Evolutionary conservation across 2,329 filamentous ascomycete genomes (phyloP).

Genomic region (Blumeria graminis): DNA sequence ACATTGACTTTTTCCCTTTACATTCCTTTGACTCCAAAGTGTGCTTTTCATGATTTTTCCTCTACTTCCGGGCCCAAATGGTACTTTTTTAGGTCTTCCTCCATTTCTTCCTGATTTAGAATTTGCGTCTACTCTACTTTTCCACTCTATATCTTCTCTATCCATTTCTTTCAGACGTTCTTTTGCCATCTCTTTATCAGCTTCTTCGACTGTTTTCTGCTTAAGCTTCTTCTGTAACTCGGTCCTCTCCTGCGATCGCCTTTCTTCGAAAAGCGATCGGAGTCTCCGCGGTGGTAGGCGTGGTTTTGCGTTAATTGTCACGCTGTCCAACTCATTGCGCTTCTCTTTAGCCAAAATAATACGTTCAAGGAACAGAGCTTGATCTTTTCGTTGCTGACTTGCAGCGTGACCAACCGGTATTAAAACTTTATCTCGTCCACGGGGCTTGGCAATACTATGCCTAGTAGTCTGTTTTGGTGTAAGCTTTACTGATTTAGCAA

Average conservation of each 20-base stretch:
- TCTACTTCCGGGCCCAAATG: not conserved
- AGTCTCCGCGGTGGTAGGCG: slow-evolving; percentile 11
- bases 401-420: slow-evolving; percentile 10
- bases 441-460: not conserved
- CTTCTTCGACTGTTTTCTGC: not conserved
- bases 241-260: slow-evolving; percentile 7
- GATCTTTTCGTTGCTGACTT: slow-evolving; percentile 17
- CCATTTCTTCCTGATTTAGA: not conserved
- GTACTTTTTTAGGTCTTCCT: not conserved
- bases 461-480: slow-evolving; percentile 15
- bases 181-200: slow-evolving; percentile 4
- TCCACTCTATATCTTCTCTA: slow-evolving; percentile 4
- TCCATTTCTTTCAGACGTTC: slow-evolving; percentile 8
- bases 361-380: slow-evolving; percentile 35
- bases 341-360: slow-evolving; percentile 39
- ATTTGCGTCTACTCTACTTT: not conserved
- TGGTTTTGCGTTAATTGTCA: slow-evolving; percentile 30
- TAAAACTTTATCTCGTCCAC: slow-evolving; percentile 2
- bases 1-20: not conserved
- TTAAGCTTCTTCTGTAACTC: slow-evolving; percentile 5
- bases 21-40: slow-evolving; percentile 1
- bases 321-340: slow-evolving; percentile 38
- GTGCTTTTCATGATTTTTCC: not conserved
- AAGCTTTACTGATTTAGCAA: slow-evolving; percentile 39
- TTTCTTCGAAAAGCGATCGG: slow-evolving; percentile 6